Evolutionary conservation across 768 basidiomycete species (phyloP).

Genomic region (Suillus ampliporus): DNA sequence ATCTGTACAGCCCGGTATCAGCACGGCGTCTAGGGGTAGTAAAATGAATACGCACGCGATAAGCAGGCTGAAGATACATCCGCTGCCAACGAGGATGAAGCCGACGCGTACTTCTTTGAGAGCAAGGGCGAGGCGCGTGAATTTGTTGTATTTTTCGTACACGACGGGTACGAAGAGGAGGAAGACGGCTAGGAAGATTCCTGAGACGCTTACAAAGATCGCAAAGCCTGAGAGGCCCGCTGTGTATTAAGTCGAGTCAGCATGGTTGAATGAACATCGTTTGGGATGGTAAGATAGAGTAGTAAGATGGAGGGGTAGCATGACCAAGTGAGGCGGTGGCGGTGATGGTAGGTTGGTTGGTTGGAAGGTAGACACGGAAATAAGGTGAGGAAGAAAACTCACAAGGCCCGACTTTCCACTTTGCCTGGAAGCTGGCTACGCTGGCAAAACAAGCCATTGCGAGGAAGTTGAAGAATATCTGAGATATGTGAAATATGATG

Average conservation of each 20-base stretch:
- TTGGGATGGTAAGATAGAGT: too few relatives aligned
- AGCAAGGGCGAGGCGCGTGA: slow-evolving; percentile 77
- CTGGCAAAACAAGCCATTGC: slow-evolving; percentile 91
- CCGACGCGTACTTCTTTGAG: slow-evolving; percentile 82
- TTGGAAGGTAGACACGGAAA: slow-evolving; percentile 3
- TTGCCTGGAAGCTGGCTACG: slow-evolving; percentile 87
- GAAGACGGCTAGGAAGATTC: slow-evolving; percentile 76
- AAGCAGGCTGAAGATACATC: slow-evolving; percentile 68
- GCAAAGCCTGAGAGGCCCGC: slow-evolving; percentile 90
- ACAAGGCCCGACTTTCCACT: slow-evolving; percentile 88
- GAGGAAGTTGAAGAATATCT: slow-evolving; percentile 93
- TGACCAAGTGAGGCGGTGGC: not conserved
- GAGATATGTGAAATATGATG: slow-evolving; percentile 75
- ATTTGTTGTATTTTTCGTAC: slow-evolving; percentile 86
- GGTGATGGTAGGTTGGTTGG: not conserved
- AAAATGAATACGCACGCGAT: slow-evolving; percentile 66
- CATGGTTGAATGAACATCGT: slow-evolving; percentile 5
- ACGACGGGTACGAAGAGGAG: slow-evolving; percentile 79
- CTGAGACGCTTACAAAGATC: slow-evolving; percentile 75
- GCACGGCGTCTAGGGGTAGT: slow-evolving; percentile 12
- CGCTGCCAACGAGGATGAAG: slow-evolving; percentile 81
- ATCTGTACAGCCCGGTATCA: slow-evolving; percentile 47
- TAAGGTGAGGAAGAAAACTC: slow-evolving; percentile 39
- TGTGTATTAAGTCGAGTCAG: slow-evolving; percentile 38
- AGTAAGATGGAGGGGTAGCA: not conserved